Evolutionary conservation across 2,329 filamentous ascomycete genomes (phyloP).

Genomic region (Apiospora koreana): DNA sequence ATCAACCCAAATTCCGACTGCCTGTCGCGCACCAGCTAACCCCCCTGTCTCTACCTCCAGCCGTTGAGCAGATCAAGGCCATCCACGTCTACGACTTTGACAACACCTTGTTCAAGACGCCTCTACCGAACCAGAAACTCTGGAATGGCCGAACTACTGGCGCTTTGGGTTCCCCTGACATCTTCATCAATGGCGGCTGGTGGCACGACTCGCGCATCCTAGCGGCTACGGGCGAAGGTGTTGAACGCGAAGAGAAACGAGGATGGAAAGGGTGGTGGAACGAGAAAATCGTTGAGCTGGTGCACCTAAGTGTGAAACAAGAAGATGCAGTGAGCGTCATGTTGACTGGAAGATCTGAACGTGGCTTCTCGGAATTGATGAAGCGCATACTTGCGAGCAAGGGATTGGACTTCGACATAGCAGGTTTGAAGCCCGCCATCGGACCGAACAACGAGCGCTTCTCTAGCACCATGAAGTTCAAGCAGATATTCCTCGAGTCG

Average conservation of each 20-base stretch:
- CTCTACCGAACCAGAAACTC: conserved; percentile 82
- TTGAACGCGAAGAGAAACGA: conserved; percentile 77
- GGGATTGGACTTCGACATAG: conserved; percentile 82
- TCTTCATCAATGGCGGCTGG: conserved; percentile 86
- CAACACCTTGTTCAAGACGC: conserved; percentile 92
- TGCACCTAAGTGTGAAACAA: conserved; percentile 78
- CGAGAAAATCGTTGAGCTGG: conserved; percentile 80
- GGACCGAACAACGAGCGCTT: conserved; percentile 81
- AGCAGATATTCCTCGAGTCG: conserved; percentile 79
- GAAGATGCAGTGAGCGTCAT: conserved; percentile 83
- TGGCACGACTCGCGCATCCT: conserved; percentile 94
- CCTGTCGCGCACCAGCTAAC: neutral
- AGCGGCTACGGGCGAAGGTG: conserved; percentile 79
- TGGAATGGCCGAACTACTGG: conserved; percentile 83
- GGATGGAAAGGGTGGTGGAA: conserved; percentile 98
- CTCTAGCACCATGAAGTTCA: conserved; percentile 84
- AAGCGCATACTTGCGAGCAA: conserved; percentile 79
- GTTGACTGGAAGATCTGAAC: conserved; percentile 82
- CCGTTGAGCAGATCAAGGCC: conserved; percentile 68
- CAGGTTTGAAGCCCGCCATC: conserved; percentile 82
- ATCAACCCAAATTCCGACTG: neutral
- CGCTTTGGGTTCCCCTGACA: conserved; percentile 72
- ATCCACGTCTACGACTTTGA: conserved; percentile 98
- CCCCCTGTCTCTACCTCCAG: conserved; percentile 33
- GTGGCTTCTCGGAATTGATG: conserved; percentile 75